A percentile compares a stretch with the other conserved stretches of the same genome.
phyloP scores from a whole-genome alignment of 371 early-diverging fungal species.

The Circinella umbellata region DNA sequence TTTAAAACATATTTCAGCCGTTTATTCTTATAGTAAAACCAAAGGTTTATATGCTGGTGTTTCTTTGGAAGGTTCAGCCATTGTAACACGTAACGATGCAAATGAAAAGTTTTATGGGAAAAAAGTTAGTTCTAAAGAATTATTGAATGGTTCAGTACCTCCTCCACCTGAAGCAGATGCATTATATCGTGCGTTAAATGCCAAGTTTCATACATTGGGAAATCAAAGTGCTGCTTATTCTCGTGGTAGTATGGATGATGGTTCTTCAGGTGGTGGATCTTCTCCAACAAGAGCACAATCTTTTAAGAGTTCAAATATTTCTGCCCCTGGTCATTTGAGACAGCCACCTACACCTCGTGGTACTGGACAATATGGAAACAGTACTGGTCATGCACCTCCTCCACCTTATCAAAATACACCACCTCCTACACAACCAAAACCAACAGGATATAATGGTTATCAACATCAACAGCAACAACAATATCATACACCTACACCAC shows the following conservation, averaged over 20 bases:
- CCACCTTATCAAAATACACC: slow-evolving; percentile 9
- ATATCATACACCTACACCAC: neutral
- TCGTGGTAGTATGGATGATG: slow-evolving; percentile 21
- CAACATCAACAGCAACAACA: slow-evolving; percentile 3
- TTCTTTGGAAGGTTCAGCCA: slow-evolving; percentile 93
- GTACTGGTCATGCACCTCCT: neutral
- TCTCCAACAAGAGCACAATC: neutral
- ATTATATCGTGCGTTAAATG: slow-evolving; percentile 79
- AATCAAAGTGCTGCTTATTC: slow-evolving; percentile 28
- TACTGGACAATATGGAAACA: neutral
- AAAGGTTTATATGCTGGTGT: slow-evolving; percentile 92
- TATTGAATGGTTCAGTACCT: slow-evolving; percentile 77
- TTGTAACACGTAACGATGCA: slow-evolving; percentile 90
- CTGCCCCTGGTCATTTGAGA: slow-evolving; percentile 16
- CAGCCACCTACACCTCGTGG: slow-evolving; percentile 13
- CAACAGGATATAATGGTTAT: neutral
- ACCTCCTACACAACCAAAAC: slow-evolving; percentile 6
- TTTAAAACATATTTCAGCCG: slow-evolving; percentile 81
- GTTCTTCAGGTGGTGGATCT: neutral
- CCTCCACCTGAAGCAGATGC: slow-evolving; percentile 84
- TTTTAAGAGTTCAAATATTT: slow-evolving; percentile 19
- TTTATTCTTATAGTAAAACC: slow-evolving; percentile 91
- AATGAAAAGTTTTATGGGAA: slow-evolving; percentile 88
- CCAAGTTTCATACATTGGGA: slow-evolving; percentile 28
- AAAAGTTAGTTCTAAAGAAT: slow-evolving; percentile 78